Evolutionary conservation across 345 rosid genomes (phyloP).

Genomic region (Toxicodendron radicans): DNA sequence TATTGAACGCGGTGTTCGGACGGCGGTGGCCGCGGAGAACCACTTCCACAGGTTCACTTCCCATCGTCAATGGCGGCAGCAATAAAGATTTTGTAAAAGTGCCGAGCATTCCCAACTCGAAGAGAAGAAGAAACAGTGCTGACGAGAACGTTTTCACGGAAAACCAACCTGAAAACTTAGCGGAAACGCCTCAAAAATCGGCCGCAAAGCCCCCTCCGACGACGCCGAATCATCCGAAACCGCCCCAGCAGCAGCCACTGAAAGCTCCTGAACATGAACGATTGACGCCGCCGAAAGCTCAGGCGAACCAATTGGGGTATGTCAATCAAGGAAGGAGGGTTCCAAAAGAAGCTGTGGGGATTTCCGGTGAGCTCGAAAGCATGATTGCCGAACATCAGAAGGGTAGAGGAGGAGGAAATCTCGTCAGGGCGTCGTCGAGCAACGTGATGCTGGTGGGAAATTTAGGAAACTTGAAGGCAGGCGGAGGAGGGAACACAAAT

Average conservation of each 20-base stretch:
- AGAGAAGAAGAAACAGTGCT: slow-evolving; percentile 45
- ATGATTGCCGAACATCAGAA: slow-evolving; percentile 77
- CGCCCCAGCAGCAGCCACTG: neutral
- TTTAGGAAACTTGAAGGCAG: slow-evolving; percentile 78
- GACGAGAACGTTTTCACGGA: slow-evolving; percentile 47
- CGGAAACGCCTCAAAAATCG: slow-evolving; percentile 17
- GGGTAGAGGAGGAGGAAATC: slow-evolving; percentile 38
- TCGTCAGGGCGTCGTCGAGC: slow-evolving; percentile 88
- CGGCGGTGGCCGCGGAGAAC: slow-evolving; percentile 61
- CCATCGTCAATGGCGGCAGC: slow-evolving; percentile 25
- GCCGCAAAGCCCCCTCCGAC: slow-evolving; percentile 30
- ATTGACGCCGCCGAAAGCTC: neutral
- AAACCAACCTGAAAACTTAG: neutral
- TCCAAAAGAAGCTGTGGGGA: slow-evolving; percentile 54
- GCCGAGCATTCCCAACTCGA: slow-evolving; percentile 37
- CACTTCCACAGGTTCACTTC: slow-evolving; percentile 51
- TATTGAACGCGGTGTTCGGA: slow-evolving; percentile 65
- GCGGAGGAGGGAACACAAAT: slow-evolving; percentile 29
- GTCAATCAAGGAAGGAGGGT: slow-evolving; percentile 46
- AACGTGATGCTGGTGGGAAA: slow-evolving; percentile 73
- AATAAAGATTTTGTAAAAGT: slow-evolving; percentile 30
- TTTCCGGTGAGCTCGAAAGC: slow-evolving; percentile 89
- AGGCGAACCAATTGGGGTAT: slow-evolving; percentile 18
- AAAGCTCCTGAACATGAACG: neutral
- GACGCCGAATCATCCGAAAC: slow-evolving; percentile 31